These are phyloP conservation scores for Kodamaea suecica DNA, from an alignment of 1,139 yeast species.

Conservation along the genomic window DNA sequence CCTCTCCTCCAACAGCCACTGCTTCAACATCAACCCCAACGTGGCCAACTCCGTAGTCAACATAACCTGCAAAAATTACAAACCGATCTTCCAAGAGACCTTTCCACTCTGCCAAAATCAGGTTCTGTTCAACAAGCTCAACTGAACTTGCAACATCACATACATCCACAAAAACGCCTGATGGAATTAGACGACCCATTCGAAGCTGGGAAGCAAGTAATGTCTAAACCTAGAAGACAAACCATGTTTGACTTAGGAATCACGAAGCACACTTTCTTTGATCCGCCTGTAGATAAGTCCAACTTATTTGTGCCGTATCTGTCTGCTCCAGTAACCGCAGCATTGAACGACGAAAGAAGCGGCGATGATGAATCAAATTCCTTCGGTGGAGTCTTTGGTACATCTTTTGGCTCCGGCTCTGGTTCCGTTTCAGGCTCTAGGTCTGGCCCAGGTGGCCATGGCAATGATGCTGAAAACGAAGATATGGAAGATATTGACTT, in stretches of 20 bases:
- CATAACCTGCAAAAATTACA: not conserved
- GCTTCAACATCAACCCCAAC: not conserved
- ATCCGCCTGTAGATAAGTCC: conserved; percentile 46
- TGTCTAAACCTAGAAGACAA: conserved; percentile 42
- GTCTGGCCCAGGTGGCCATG: conserved; percentile 1
- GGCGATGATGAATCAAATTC: conserved; percentile 9
- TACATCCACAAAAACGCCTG: conserved; percentile 1
- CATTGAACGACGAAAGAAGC: conserved; percentile 31
- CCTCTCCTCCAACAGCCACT: conserved; percentile 6
- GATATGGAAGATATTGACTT: conserved; percentile 31
- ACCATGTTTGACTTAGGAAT: conserved; percentile 50
- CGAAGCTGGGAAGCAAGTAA: conserved; percentile 27
- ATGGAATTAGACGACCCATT: conserved; percentile 17
- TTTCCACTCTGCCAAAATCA: conserved; percentile 6
- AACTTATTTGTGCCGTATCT: conserved; percentile 66
- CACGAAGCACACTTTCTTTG: conserved; percentile 47
- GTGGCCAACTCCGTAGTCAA: conserved; percentile 2
- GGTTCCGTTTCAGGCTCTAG: not conserved
- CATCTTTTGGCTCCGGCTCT: conserved; percentile 7
- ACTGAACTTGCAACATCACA: not conserved
- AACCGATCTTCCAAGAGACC: no score
- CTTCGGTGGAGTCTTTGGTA: conserved; percentile 7
- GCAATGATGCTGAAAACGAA: no score
- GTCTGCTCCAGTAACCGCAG: conserved; percentile 76
- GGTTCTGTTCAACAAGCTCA: not conserved